These are phyloP conservation scores for Fusarium bactridioides DNA, from an alignment of 2,329 filamentous ascomycete species.

Conservation along the genomic window DNA sequence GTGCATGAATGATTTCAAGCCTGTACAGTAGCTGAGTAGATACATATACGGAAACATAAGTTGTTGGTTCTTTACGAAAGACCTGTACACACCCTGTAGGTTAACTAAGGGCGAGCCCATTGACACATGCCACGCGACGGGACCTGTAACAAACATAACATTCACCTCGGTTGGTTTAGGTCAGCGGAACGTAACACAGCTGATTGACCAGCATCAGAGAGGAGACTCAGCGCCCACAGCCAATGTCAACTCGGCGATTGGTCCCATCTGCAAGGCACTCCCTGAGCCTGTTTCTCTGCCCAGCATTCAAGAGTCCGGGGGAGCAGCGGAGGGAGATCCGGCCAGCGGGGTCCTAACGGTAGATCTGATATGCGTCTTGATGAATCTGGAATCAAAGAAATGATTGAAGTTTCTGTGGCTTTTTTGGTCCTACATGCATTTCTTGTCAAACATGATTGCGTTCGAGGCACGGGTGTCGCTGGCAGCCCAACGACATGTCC, in stretches of 20 bases:
- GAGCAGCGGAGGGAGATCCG: constrained; percentile 12
- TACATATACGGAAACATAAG: neutral
- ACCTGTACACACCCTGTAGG: neutral
- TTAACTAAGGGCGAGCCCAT: neutral
- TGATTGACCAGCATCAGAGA: constrained; percentile 13
- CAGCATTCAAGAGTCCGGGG: constrained; percentile 21
- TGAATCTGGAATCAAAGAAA: constrained; percentile 16
- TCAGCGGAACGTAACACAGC: constrained; percentile 6
- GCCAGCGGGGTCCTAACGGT: neutral
- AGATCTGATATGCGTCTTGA: constrained; percentile 29
- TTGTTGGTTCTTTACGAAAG: neutral
- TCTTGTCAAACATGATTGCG: neutral
- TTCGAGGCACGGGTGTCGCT: neutral
- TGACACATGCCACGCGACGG: constrained; percentile 30
- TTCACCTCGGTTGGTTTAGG: constrained; percentile 32
- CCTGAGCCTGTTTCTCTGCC: constrained; percentile 14
- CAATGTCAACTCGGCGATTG: constrained; percentile 17
- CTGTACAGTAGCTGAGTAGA: neutral
- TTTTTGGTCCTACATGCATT: neutral
- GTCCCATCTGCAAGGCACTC: constrained; percentile 30
- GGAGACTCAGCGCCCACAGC: constrained; percentile 2
- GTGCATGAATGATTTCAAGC: constrained; percentile 10
- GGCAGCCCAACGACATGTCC: constrained; percentile 9
- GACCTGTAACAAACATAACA: constrained; percentile 5
- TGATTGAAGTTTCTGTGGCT: neutral